phyloP scores from a whole-genome alignment of 148 eudicot genomes.

The Diospyros kaki region DNA sequence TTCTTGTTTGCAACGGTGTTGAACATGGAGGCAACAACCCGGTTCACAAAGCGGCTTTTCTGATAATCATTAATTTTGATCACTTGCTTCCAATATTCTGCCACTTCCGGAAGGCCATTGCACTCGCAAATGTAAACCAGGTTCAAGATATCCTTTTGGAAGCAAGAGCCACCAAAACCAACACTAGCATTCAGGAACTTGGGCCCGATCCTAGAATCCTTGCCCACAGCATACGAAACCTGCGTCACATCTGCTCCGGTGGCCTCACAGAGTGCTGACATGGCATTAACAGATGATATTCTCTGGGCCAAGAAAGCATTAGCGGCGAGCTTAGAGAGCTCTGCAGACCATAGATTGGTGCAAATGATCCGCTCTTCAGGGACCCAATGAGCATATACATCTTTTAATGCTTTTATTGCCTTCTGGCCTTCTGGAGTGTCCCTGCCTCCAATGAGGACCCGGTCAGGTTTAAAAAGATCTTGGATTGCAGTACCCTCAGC shows the following conservation, averaged over 20 bases:
- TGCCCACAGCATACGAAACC: slow-evolving; percentile 72
- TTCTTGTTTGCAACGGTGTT: slow-evolving; percentile 72
- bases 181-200: slow-evolving; percentile 56
- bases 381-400: slow-evolving; percentile 77
- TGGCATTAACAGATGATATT: slow-evolving; percentile 59
- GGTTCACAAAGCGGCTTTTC: slow-evolving; percentile 57
- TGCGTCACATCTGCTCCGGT: slow-evolving; percentile 73
- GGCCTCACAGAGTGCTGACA: slow-evolving; percentile 66
- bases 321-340: slow-evolving; percentile 83
- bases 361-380: slow-evolving; percentile 68
- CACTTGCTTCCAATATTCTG: slow-evolving; percentile 87
- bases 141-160: slow-evolving; percentile 60
- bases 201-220: slow-evolving; percentile 51
- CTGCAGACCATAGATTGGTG: slow-evolving; percentile 90
- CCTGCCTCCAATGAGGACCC: slow-evolving; percentile 82
- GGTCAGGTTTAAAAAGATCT: slow-evolving; percentile 68
- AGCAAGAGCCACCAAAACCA: slow-evolving; percentile 63
- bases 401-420: slow-evolving; percentile 66
- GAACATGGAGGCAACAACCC: slow-evolving; percentile 77
- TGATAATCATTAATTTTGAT: slow-evolving; percentile 81
- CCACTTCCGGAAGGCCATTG: slow-evolving; percentile 80
- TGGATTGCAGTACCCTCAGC: slow-evolving; percentile 83
- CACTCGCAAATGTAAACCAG: slow-evolving; percentile 58
- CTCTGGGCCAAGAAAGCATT: slow-evolving; percentile 73
- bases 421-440: slow-evolving; percentile 70